Conservation (phyloP, 805 yeast species). For the Lachancea sp. region DNA sequence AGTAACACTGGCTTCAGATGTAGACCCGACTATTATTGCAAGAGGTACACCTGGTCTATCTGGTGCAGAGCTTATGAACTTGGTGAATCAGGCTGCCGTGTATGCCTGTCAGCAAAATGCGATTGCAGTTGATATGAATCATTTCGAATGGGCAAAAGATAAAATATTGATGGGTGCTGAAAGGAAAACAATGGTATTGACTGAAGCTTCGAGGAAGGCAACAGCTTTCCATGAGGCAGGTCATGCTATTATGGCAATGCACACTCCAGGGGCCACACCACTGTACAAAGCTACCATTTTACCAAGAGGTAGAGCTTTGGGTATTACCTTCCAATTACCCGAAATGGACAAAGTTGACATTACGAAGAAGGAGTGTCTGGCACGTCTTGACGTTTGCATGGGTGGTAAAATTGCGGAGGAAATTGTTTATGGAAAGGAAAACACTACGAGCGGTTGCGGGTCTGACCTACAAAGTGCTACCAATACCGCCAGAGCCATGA, state of each 20-base stretch:
- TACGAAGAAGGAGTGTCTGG: constrained; percentile 82
- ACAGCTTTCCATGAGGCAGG: constrained; percentile 99
- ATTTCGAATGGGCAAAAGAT: constrained; percentile 99
- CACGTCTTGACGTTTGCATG: constrained; percentile 94
- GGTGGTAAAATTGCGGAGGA: constrained; percentile 99
- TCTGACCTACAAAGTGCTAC: constrained; percentile 89
- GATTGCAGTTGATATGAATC: constrained; percentile 79
- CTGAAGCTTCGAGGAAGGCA: constrained; percentile 87
- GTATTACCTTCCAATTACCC: constrained; percentile 94
- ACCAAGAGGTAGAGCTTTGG: constrained; percentile 95
- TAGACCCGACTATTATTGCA: constrained; percentile 85
- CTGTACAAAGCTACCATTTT: constrained; percentile 93
- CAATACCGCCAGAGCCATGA: constrained; percentile 91
- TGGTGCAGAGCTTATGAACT: constrained; percentile 95
- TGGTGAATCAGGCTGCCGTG: constrained; percentile 97
- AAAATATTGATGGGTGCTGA: constrained; percentile 98
- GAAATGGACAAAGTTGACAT: constrained; percentile 97
- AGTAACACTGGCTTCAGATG: constrained; percentile 77
- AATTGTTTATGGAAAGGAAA: constrained; percentile 79
- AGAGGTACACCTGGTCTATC: constrained; percentile 96
- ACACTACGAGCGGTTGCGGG: constrained; percentile 93
- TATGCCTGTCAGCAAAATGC: constrained; percentile 93
- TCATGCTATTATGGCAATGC: constrained; percentile 97
- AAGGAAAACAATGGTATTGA: constrained; percentile 93
- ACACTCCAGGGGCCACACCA: constrained; percentile 89